Conservation (phyloP, 192 early-diverging fungal genomes). For the Lobosporangium transversale region DNA sequence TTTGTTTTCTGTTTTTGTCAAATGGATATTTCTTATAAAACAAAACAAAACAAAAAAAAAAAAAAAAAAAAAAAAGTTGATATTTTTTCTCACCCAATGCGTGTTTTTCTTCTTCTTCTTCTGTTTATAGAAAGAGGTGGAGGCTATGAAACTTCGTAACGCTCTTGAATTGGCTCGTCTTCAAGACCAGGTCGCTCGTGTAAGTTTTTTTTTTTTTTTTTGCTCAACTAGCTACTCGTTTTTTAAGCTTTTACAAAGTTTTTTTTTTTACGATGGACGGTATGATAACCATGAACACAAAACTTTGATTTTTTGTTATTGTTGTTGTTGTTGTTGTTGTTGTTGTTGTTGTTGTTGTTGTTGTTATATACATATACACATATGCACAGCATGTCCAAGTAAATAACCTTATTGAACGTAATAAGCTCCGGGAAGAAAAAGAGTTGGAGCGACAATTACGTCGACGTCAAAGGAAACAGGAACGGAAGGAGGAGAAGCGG, state of each 20-base stretch:
- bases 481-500: conserved; percentile 27
- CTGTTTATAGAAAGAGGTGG: conserved; percentile 27
- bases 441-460: conserved; percentile 28
- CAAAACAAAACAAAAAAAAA: too few species aligned
- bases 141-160: conserved; percentile 29
- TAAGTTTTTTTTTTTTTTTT: conserved; percentile 6
- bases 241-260: too few species aligned
- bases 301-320: too few species aligned
- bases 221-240: background rate
- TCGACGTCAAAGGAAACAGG: conserved; percentile 6
- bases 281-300: too few species aligned
- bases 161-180: conserved; percentile 25
- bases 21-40: background rate
- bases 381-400: conserved; percentile 31
- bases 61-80: too few species aligned
- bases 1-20: background rate
- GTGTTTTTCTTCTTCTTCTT: background rate
- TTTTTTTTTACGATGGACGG: too few species aligned
- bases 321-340: too few species aligned
- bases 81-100: too few species aligned
- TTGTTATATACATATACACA: too few species aligned
- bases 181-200: conserved; percentile 40
- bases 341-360: too few species aligned
- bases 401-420: conserved; percentile 32
- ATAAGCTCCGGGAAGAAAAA: conserved; percentile 29